These are phyloP conservation scores for Exophiala aquamarina DNA, from an alignment of 2,329 filamentous ascomycete species.

Conservation along the genomic window DNA sequence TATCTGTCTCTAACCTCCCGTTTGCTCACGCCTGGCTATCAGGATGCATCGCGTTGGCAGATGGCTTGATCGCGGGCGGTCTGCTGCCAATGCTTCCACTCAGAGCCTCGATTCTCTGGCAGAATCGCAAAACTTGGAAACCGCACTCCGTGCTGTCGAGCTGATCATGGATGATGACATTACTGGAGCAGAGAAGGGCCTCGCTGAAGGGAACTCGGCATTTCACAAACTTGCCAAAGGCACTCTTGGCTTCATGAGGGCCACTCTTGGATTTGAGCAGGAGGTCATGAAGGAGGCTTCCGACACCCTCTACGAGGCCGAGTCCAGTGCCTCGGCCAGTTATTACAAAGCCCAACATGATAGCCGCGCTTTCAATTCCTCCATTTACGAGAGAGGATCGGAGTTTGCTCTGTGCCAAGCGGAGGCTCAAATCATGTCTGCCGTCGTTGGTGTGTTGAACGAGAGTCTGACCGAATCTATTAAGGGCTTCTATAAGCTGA, in stretches of 20 bases:
- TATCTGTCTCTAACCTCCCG: no score
- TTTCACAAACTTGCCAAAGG: constrained; percentile 85
- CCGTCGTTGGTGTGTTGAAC: constrained; percentile 83
- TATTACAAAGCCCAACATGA: constrained; percentile 73
- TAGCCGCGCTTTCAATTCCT: constrained; percentile 53
- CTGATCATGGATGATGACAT: constrained; percentile 90
- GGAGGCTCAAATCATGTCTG: constrained; percentile 84
- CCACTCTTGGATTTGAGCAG: constrained; percentile 87
- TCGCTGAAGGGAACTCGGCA: constrained; percentile 73
- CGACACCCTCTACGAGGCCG: constrained; percentile 69
- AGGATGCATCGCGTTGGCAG: constrained; percentile 25
- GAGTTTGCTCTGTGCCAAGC: constrained; percentile 85
- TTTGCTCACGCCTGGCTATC: neutral
- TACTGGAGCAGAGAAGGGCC: constrained; percentile 72
- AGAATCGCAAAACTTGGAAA: constrained; percentile 49
- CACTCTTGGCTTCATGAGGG: constrained; percentile 79
- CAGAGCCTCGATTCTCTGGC: constrained; percentile 58
- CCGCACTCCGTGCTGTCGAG: constrained; percentile 52
- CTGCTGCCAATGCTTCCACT: constrained; percentile 57
- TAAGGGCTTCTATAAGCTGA: constrained; percentile 87
- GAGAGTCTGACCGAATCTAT: constrained; percentile 90
- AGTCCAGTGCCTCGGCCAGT: constrained; percentile 73
- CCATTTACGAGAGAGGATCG: constrained; percentile 77
- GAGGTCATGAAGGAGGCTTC: constrained; percentile 84
- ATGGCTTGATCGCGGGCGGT: constrained; percentile 66